phyloP scores from a whole-genome alignment of 495 filamentous ascomycete species.

The Margaritispora aquatica region DNA sequence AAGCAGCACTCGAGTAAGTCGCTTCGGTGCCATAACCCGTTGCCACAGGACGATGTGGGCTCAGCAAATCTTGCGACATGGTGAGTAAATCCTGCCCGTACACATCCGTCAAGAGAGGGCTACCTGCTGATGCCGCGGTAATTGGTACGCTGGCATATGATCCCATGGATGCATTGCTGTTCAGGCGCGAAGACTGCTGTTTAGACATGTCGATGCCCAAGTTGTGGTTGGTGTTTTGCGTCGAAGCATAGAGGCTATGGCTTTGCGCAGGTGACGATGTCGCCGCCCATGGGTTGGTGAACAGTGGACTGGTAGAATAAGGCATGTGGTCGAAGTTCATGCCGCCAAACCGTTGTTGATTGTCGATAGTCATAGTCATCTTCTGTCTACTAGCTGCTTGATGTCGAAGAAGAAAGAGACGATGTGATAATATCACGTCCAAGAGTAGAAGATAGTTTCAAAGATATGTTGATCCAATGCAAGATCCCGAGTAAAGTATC shows the following conservation, averaged over 20 bases:
- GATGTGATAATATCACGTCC: background rate
- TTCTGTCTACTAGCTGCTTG: constrained; percentile 33
- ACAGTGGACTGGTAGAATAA: constrained; percentile 69
- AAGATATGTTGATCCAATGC: constrained; percentile 43
- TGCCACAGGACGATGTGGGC: constrained; percentile 42
- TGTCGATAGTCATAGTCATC: constrained; percentile 86
- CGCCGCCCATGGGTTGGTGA: constrained; percentile 86
- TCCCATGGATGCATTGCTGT: constrained; percentile 55
- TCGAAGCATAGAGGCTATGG: constrained; percentile 53
- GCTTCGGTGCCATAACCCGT: constrained; percentile 41
- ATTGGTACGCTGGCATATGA: constrained; percentile 64
- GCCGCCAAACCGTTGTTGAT: constrained; percentile 74
- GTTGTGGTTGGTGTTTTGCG: constrained; percentile 43
- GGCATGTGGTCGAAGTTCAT: constrained; percentile 77
- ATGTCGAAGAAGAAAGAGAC: constrained; percentile 3
- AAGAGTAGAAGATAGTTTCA: constrained; percentile 27
- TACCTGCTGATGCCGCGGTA: constrained; percentile 66
- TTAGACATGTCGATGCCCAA: constrained; percentile 41
- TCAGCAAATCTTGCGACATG: constrained; percentile 67
- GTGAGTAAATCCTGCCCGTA: constrained; percentile 68
- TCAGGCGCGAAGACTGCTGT: constrained; percentile 49
- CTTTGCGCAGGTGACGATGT: constrained; percentile 50
- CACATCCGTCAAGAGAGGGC: constrained; percentile 57
- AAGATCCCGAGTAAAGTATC: constrained; percentile 33
- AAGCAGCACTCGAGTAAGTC: constrained; percentile 44